phyloP scores from a whole-genome alignment of 2,329 filamentous ascomycete species.

The Onygenales sp. region DNA sequence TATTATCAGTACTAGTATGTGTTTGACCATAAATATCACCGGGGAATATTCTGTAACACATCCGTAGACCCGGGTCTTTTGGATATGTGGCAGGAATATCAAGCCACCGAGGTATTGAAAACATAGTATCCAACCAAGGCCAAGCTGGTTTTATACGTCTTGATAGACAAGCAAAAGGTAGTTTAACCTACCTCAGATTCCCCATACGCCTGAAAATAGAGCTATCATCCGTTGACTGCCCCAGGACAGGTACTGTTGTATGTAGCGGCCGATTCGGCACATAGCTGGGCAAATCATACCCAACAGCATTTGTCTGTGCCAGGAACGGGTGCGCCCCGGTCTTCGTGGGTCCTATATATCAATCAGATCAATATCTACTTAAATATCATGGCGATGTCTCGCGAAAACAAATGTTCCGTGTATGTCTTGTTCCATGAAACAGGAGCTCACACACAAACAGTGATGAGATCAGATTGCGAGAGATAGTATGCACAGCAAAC shows the following conservation, averaged over 20 bases:
- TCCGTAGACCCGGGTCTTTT: too few relatives aligned
- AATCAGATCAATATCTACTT: not conserved
- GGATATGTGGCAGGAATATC: too few relatives aligned
- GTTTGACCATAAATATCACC: not conserved
- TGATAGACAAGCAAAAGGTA: not conserved
- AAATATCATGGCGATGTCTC: not conserved
- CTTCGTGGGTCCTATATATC: not conserved
- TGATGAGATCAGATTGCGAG: too few relatives aligned
- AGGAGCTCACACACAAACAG: too few relatives aligned
- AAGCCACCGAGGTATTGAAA: not conserved
- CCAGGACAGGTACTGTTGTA: constrained; percentile 58
- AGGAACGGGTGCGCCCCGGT: constrained; percentile 62
- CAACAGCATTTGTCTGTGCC: constrained; percentile 59
- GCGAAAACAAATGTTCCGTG: too few relatives aligned
- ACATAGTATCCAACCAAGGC: too few relatives aligned
- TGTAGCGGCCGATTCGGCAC: constrained; percentile 62
- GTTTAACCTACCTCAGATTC: constrained; percentile 38
- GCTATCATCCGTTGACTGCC: constrained; percentile 48
- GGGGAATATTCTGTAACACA: not conserved
- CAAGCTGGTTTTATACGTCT: not conserved
- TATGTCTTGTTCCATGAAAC: too few relatives aligned
- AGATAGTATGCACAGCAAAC: too few relatives aligned
- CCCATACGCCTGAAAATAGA: constrained; percentile 63
- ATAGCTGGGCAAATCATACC: constrained; percentile 53
- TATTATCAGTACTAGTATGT: not conserved